These are phyloP conservation scores for Eimeria zaria DNA, from an alignment of 169 alveolate genomes.

Conservation along the genomic window DNA sequence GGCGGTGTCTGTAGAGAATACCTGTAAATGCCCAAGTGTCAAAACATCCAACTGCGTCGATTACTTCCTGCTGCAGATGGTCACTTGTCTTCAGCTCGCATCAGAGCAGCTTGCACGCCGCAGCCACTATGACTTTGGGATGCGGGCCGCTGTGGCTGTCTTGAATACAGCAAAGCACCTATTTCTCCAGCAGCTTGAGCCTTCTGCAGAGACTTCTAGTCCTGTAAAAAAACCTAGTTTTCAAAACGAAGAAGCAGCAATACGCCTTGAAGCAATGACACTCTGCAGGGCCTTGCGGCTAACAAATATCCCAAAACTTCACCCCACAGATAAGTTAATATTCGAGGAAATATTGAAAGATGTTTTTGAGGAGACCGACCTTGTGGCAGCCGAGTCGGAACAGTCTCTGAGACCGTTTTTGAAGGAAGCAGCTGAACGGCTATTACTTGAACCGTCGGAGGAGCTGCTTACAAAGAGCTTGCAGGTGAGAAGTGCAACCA, in stretches of 20 bases:
- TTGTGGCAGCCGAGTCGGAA: slow-evolving; percentile 36
- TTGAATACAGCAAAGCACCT: slow-evolving; percentile 96
- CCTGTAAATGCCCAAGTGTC: not conserved
- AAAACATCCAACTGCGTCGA: not conserved
- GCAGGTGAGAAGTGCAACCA: slow-evolving; percentile 65
- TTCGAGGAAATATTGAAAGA: slow-evolving; percentile 65
- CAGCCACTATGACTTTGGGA: slow-evolving; percentile 97
- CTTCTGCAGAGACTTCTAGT: slow-evolving; percentile 85
- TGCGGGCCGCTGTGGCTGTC: slow-evolving; percentile 96
- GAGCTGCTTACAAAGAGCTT: slow-evolving; percentile 87
- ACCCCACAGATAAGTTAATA: slow-evolving; percentile 54
- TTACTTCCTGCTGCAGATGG: slow-evolving; percentile 59
- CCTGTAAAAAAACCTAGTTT: not conserved
- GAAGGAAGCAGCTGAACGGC: slow-evolving; percentile 82
- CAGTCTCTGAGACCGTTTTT: slow-evolving; percentile 83
- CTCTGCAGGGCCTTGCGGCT: slow-evolving; percentile 65
- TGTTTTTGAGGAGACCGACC: slow-evolving; percentile 38
- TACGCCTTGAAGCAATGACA: slow-evolving; percentile 45
- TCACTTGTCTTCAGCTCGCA: slow-evolving; percentile 90
- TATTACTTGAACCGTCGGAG: slow-evolving; percentile 87
- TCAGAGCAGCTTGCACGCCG: slow-evolving; percentile 97
- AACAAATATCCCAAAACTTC: slow-evolving; percentile 66
- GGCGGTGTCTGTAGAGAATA: not conserved
- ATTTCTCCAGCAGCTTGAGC: slow-evolving; percentile 80
- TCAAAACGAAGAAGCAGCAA: not conserved